Percentiles rank a stretch among this genome's conserved stretches.
Evolutionary conservation across 305 asterid genomes (phyloP).

Genomic region (Striga hermonthica): DNA sequence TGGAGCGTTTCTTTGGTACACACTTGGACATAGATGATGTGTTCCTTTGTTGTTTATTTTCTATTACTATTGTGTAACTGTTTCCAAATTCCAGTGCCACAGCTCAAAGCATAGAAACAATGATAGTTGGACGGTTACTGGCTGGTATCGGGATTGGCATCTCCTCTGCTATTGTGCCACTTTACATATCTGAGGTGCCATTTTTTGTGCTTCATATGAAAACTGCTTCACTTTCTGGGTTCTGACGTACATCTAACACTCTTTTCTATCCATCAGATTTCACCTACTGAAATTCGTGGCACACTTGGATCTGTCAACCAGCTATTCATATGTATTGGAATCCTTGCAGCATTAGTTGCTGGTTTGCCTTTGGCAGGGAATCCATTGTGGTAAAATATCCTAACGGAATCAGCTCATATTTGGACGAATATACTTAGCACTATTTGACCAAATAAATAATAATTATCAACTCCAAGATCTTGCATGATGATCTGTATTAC

Average conservation of each 20-base stretch:
- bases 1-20: conserved; percentile 91
- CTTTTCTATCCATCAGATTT: conserved; percentile 48
- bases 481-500: no score
- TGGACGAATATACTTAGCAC: background rate
- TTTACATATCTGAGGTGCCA: conserved; percentile 92
- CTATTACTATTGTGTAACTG: conserved; percentile 12
- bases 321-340: conserved; percentile 82
- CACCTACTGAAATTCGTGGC: conserved; percentile 96
- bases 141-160: conserved; percentile 92
- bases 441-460: conserved; percentile 8
- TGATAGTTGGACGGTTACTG: conserved; percentile 88
- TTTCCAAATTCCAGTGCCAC: conserved; percentile 56
- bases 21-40: conserved; percentile 26
- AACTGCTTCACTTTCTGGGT: conserved; percentile 15
- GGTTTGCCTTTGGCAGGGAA: conserved; percentile 91
- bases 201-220: conserved; percentile 10
- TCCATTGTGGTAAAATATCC: conserved; percentile 66
- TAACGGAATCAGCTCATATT: conserved; percentile 20
- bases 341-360: conserved; percentile 88
- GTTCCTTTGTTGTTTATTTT: conserved; percentile 16
- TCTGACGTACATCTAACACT: conserved; percentile 29
- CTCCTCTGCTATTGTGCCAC: conserved; percentile 96
- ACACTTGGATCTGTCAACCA: conserved; percentile 95
- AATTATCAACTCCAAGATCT: background rate
- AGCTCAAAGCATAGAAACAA: conserved; percentile 67